phyloP scores from a whole-genome alignment of 192 early-diverging fungal species.

The Backusella luteola region DNA sequence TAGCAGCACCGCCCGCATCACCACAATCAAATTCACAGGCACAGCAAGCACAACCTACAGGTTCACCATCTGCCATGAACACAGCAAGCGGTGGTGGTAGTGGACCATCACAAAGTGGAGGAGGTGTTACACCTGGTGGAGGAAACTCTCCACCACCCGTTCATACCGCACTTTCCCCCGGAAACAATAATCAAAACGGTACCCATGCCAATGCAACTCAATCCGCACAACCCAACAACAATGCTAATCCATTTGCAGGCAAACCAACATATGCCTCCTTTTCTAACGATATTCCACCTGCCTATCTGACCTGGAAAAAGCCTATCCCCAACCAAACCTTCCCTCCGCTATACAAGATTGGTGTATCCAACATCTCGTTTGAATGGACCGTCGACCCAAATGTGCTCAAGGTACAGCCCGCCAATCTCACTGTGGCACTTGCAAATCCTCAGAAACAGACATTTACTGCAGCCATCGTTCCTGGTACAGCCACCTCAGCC shows the following conservation, averaged over 20 bases:
- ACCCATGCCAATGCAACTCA: constrained; percentile 26
- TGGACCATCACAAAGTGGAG: not conserved
- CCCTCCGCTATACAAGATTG: constrained; percentile 36
- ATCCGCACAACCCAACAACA: constrained; percentile 1
- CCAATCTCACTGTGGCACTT: constrained; percentile 29
- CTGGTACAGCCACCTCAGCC: constrained; percentile 31
- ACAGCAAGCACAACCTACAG: not conserved
- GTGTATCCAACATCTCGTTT: constrained; percentile 29
- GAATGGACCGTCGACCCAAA: constrained; percentile 31
- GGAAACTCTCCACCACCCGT: not conserved
- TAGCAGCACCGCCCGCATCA: not conserved
- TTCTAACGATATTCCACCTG: constrained; percentile 27
- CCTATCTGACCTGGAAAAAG: constrained; percentile 37
- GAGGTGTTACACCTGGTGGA: not conserved
- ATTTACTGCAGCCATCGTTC: constrained; percentile 17
- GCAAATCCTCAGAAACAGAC: constrained; percentile 38
- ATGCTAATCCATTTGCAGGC: constrained; percentile 29
- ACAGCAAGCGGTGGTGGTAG: not conserved
- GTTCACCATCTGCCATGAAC: not conserved
- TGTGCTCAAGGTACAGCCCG: constrained; percentile 25
- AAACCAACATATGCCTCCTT: constrained; percentile 28
- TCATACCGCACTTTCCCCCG: not conserved
- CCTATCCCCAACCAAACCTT: constrained; percentile 33
- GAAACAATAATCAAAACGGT: not conserved
- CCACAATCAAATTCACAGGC: not conserved